Conservation (phyloP, 352 stramenopile species). For the Peronospora belbahrii region DNA sequence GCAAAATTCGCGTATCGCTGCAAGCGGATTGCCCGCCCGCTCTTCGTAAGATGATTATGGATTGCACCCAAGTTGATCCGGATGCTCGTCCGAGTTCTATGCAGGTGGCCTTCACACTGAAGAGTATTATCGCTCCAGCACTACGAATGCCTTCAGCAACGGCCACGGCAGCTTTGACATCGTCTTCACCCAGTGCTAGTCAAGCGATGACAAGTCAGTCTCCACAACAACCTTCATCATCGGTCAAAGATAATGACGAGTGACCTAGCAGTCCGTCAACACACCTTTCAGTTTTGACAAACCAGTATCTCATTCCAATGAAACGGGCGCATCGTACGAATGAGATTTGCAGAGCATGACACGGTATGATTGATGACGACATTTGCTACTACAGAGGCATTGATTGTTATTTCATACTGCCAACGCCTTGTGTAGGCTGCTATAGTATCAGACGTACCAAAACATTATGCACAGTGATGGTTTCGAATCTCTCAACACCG, state of each 20-base stretch:
- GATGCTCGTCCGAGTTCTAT: constrained; percentile 55
- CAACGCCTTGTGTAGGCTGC: neutral
- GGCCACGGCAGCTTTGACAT: constrained; percentile 17
- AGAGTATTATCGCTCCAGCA: constrained; percentile 58
- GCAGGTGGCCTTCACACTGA: constrained; percentile 66
- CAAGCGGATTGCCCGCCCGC: constrained; percentile 50
- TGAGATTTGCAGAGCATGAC: neutral
- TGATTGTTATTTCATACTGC: too few relatives aligned
- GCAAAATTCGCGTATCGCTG: constrained; percentile 43
- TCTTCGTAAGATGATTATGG: constrained; percentile 40
- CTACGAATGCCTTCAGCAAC: constrained; percentile 27
- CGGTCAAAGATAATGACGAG: neutral
- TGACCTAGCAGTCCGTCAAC: neutral
- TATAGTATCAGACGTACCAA: neutral
- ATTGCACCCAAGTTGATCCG: constrained; percentile 61
- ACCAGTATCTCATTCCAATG: neutral
- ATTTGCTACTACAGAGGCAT: too few relatives aligned
- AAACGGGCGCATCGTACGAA: neutral
- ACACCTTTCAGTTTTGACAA: neutral
- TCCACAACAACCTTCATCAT: neutral
- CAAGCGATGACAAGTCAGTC: neutral
- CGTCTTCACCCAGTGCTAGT: constrained; percentile 10
- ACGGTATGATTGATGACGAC: neutral
- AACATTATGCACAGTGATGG: neutral
- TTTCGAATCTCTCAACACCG: neutral